Conservation (phyloP, 257 asterid genomes). For the Solanum etuberosum region DNA sequence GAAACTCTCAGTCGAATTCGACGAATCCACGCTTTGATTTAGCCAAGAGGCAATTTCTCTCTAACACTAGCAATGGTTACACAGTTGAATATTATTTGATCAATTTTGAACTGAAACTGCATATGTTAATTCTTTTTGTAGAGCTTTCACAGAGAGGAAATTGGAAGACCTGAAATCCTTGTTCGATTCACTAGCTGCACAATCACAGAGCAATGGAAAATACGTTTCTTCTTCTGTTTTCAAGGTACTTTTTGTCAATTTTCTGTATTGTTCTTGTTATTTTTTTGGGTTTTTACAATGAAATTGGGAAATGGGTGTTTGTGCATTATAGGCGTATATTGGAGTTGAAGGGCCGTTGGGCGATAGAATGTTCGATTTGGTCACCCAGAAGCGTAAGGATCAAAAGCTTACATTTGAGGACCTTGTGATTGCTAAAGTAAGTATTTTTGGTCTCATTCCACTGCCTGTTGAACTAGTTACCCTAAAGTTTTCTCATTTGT, state of each 20-base stretch:
- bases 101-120: neutral
- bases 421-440: slow-evolving; percentile 85
- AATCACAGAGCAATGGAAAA: slow-evolving; percentile 45
- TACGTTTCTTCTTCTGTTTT: slow-evolving; percentile 46
- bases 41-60: slow-evolving; percentile 39
- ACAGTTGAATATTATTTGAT: neutral
- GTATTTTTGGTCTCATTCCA: neutral
- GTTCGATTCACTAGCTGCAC: slow-evolving; percentile 54
- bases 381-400: slow-evolving; percentile 67
- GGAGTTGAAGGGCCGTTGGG: slow-evolving; percentile 76
- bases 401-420: slow-evolving; percentile 66
- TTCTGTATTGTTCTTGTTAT: neutral
- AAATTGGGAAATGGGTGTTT: neutral
- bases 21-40: slow-evolving; percentile 41
- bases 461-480: neutral
- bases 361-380: slow-evolving; percentile 66
- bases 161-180: slow-evolving; percentile 61
- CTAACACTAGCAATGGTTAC: neutral
- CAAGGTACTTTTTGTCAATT: slow-evolving; percentile 36
- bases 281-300: neutral
- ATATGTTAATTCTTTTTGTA: slow-evolving; percentile 8
- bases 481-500: neutral
- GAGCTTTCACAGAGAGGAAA: slow-evolving; percentile 58
- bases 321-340: slow-evolving; percentile 33
- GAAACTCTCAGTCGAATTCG: slow-evolving; percentile 56